Base-by-base conservation (phyloP, 208 protist species). In the Endotrypanum monterogeii region DNA sequence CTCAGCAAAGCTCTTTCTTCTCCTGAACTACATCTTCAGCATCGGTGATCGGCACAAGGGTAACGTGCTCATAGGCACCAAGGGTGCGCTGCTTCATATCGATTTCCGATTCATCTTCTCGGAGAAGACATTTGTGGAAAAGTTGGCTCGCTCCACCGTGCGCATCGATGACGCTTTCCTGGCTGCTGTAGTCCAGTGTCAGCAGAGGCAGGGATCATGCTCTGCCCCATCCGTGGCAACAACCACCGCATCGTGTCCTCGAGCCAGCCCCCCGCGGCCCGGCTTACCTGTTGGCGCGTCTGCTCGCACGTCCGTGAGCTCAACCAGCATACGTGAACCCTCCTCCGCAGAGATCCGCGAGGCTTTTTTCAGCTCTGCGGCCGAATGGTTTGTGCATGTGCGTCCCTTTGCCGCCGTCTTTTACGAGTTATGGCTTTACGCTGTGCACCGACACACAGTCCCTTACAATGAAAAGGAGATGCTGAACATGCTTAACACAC, bases 11-110 rank as follows among this genome's bases (percentile, higher is more conserved):
- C 82, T 94, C 52, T 96, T 96, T 73, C 79, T 96, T 58, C 69
- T 96, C 46, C 62, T 94, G 32, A 96, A 93, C 79, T 94, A 96
- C 73, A 86, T 96, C 23, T 94, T 96, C 81, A 86, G 83, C 62
- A 92, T 96, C 60, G 87, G 87, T 39, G 91, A 96, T 72, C 85
- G 91, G 18, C 91, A 96, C 81, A 86, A 86, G 60, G 89, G 86
- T 62, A 96, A 96, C 71, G 87, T 96, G 41, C 85, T 96, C 80
- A 76, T 96, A 44, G 87, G 85, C 78, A 82, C 81, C 28, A 82
- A 80, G 54, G 91, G 91, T 7, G 81, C 87, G 8, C 85, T 94
- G 60, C 89, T 96, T 46, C 91, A 96, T 77, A 94, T 96, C 56
- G 91, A 96, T 77, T 96, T 94, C 83, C 89, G 86, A 44, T 89